Conservation (phyloP, 768 basidiomycete genomes). For the Hygrocybe punicea region DNA sequence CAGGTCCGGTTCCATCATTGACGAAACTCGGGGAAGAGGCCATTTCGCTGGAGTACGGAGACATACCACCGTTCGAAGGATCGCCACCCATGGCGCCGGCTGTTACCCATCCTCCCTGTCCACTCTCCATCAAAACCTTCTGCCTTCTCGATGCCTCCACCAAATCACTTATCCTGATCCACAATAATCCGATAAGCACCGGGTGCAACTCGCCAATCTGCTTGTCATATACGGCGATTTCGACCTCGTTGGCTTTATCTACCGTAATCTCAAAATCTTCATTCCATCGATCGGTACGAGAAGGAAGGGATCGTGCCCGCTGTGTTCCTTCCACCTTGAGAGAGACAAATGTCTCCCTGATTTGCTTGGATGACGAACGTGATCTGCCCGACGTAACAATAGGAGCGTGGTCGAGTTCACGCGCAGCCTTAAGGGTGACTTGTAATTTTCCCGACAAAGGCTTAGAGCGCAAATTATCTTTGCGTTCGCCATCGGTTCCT, state of each 20-base stretch:
- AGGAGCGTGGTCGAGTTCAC: conserved; percentile 93
- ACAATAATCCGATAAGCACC: conserved; percentile 88
- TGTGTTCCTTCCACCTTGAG: conserved; percentile 97
- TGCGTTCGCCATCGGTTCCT: conserved; percentile 77
- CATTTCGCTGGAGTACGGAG: conserved; percentile 40
- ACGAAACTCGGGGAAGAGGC: conserved; percentile 46
- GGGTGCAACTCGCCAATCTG: conserved; percentile 76
- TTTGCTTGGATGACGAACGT: conserved; percentile 76
- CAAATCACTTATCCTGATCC: conserved; percentile 91
- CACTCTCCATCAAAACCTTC: conserved; percentile 82
- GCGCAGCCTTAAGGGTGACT: conserved; percentile 83
- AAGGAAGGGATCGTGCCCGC: conserved; percentile 85
- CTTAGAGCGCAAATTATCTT: conserved; percentile 90
- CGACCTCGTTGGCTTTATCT: conserved; percentile 98
- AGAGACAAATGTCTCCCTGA: conserved; percentile 83
- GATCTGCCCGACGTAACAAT: conserved; percentile 52
- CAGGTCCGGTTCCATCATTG: conserved; percentile 41
- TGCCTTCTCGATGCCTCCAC: conserved; percentile 91
- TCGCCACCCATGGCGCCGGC: conserved; percentile 84
- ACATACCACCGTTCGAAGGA: conserved; percentile 33
- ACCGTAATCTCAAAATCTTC: conserved; percentile 95
- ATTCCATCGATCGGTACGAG: conserved; percentile 95
- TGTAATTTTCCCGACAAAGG: conserved; percentile 90
- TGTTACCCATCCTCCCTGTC: conserved; percentile 94
- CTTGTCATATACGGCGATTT: conserved; percentile 93